phyloP scores from a whole-genome alignment of 805 yeast genomes.

The Dipodascus albidus region DNA sequence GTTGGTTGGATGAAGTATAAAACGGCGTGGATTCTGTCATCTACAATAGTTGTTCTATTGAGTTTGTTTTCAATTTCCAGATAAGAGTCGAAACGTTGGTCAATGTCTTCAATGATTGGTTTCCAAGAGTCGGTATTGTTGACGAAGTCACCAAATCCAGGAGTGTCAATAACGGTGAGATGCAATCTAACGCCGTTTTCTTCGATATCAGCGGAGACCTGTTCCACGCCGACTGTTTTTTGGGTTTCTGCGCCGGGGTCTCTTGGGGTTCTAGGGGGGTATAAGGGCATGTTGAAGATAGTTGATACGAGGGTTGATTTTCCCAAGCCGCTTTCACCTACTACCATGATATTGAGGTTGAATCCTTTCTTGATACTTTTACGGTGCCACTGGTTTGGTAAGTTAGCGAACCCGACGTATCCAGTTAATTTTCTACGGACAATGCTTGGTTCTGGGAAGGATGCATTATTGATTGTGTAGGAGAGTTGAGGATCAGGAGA shows the following conservation, averaged over 20 bases:
- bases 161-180: conserved; percentile 76
- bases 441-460: conserved; percentile 13
- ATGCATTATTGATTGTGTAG: conserved; percentile 1
- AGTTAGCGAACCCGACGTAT: conserved; percentile 92
- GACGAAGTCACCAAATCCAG: conserved; percentile 88
- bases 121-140: conserved; percentile 75
- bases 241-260: conserved; percentile 36
- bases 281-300: conserved; percentile 60
- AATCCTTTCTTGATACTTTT: conserved; percentile 85
- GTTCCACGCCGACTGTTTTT: conserved; percentile 43
- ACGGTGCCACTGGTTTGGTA: conserved; percentile 98
- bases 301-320: conserved; percentile 88
- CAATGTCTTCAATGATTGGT: conserved; percentile 85
- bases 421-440: conserved; percentile 61
- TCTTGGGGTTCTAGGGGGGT: conserved; percentile 29
- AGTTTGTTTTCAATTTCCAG: conserved; percentile 83
- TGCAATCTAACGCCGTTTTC: conserved; percentile 87
- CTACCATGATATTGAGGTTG: conserved; percentile 76
- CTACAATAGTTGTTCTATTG: conserved; percentile 58
- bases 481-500: neutral
- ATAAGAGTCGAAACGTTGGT: conserved; percentile 73
- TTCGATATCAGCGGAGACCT: conserved; percentile 62
- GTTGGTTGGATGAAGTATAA: conserved; percentile 94
- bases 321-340: conserved; percentile 80
- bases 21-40: conserved; percentile 85